phyloP scores from a whole-genome alignment of 139 green algal genomes.

The Deuterostichococcus epilithicus region DNA sequence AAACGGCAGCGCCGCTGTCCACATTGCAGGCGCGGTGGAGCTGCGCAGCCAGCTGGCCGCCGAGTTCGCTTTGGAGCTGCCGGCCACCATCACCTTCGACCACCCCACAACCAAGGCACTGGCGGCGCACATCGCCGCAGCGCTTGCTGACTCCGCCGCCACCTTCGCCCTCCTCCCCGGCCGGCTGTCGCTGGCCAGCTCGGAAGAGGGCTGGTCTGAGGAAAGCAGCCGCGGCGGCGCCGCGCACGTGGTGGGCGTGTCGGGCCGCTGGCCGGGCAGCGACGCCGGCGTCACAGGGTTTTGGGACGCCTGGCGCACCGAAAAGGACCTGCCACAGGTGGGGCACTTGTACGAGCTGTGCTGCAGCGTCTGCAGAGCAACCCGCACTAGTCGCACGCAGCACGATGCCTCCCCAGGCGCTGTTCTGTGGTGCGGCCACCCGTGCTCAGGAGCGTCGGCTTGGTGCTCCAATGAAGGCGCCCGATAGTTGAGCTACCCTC shows the following conservation, averaged over 20 bases:
- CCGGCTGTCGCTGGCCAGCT: neutral
- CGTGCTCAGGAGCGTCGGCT: too few species aligned
- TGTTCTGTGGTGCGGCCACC: too few species aligned
- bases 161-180: neutral
- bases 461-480: too few species aligned
- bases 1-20: too few species aligned
- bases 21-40: conserved; percentile 47
- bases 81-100: conserved; percentile 63
- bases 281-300: neutral
- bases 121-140: conserved; percentile 15
- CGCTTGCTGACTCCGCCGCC: neutral
- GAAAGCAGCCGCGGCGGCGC: neutral
- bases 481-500: too few species aligned
- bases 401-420: too few species aligned
- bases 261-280: neutral
- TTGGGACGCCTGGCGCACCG: neutral
- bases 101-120: conserved; percentile 44
- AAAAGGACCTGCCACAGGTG: conserved; percentile 10
- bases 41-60: conserved; percentile 48
- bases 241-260: neutral
- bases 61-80: conserved; percentile 40
- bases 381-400: too few species aligned
- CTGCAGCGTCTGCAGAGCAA: too few species aligned
- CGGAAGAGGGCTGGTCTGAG: neutral
- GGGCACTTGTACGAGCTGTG: too few species aligned